phyloP scores from a whole-genome alignment of 805 yeast genomes.

The Cyberlindnera galapagoensis region DNA sequence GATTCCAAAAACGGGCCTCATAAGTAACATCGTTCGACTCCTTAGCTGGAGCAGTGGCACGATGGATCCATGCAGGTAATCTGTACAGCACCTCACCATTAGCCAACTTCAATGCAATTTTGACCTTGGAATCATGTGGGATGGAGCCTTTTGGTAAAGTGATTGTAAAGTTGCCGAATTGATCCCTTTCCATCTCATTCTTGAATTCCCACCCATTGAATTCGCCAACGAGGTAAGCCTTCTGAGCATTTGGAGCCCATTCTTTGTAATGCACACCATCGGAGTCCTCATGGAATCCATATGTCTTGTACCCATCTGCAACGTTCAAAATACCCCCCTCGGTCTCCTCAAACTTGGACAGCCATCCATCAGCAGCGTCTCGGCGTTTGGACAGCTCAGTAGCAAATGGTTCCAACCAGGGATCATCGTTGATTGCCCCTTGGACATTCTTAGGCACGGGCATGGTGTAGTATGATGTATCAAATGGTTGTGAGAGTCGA shows the following conservation, averaged over 20 bases:
- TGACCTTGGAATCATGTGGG: constrained; percentile 75
- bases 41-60: constrained; percentile 73
- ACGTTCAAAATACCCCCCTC: constrained; percentile 66
- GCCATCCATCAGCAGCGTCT: constrained; percentile 59
- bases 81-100: constrained; percentile 71
- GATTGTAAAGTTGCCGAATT: constrained; percentile 65
- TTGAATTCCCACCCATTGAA: constrained; percentile 77
- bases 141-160: constrained; percentile 62
- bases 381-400: constrained; percentile 65
- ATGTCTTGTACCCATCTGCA: constrained; percentile 67
- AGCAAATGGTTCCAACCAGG: constrained; percentile 78
- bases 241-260: constrained; percentile 85
- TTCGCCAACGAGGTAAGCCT: constrained; percentile 82
- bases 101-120: constrained; percentile 57
- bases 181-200: constrained; percentile 53
- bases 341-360: constrained; percentile 40
- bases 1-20: constrained; percentile 95
- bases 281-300: constrained; percentile 66
- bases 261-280: constrained; percentile 53
- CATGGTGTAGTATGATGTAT: not conserved
- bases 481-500: not conserved
- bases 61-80: constrained; percentile 80
- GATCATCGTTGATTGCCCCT: constrained; percentile 69
- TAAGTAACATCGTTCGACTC: constrained; percentile 45
- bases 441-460: constrained; percentile 14